Conservation (phyloP, 345 rosid species). For the Acer negundo region DNA sequence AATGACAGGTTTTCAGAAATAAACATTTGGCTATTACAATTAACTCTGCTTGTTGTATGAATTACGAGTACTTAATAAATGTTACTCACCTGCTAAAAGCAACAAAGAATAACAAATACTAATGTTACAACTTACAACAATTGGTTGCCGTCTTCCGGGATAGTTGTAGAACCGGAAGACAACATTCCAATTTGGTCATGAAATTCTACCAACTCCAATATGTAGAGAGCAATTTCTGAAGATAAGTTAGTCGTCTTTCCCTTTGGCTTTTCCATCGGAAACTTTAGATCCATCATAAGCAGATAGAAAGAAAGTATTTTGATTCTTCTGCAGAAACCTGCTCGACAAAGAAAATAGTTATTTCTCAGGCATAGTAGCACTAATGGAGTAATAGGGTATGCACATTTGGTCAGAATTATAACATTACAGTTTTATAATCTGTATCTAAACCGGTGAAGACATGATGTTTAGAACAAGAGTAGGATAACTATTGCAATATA, state of each 20-base stretch:
- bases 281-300: constrained; percentile 60
- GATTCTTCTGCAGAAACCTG: constrained; percentile 96
- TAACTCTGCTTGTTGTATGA: constrained; percentile 2
- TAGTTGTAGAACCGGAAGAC: constrained; percentile 9
- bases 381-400: not conserved
- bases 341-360: not conserved
- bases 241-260: constrained; percentile 56
- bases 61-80: not conserved
- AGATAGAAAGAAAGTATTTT: constrained; percentile 70
- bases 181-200: constrained; percentile 3
- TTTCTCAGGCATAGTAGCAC: not conserved
- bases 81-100: not conserved
- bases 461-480: not conserved
- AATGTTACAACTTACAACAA: constrained; percentile 43
- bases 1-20: not conserved
- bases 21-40: constrained; percentile 3
- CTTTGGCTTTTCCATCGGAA: constrained; percentile 72
- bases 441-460: not conserved
- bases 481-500: not conserved
- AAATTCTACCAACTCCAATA: constrained; percentile 10
- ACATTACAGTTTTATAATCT: too few relatives aligned
- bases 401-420: not conserved
- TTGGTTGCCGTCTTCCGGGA: constrained; percentile 16
- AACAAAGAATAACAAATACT: constrained; percentile 27
- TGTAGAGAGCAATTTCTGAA: constrained; percentile 1